These are phyloP conservation scores for Coniochaeta sp. DNA, from an alignment of 2,329 filamentous ascomycete genomes.

Conservation along the genomic window DNA sequence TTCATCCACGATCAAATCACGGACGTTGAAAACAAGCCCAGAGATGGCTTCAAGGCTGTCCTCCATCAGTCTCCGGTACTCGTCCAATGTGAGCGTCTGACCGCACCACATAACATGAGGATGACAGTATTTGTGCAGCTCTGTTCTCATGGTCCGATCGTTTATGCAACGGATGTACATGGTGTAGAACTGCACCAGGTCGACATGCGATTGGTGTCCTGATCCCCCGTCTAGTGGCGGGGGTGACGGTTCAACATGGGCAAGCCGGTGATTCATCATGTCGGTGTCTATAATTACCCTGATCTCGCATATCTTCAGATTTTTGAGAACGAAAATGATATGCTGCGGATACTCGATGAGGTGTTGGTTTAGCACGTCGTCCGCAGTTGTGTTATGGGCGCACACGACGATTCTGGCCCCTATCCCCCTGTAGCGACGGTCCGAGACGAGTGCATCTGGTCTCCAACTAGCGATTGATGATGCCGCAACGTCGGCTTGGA, in stretches of 20 bases:
- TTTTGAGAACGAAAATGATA: background rate
- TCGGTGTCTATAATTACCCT: background rate
- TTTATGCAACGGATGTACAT: constrained; percentile 14
- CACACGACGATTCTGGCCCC: background rate
- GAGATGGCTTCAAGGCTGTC: constrained; percentile 10
- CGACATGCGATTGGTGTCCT: constrained; percentile 5
- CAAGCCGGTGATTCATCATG: background rate
- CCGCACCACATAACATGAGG: constrained; percentile 10
- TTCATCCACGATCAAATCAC: constrained; percentile 10
- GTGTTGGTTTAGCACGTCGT: background rate
- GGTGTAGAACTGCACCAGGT: constrained; percentile 10
- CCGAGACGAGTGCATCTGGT: background rate
- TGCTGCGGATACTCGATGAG: background rate
- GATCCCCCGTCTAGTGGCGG: constrained; percentile 3
- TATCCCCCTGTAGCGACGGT: background rate
- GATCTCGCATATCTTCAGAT: constrained; percentile 1
- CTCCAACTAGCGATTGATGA: background rate
- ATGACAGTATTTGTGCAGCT: constrained; percentile 10
- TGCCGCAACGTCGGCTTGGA: background rate
- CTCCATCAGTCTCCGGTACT: constrained; percentile 11
- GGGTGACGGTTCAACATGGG: background rate
- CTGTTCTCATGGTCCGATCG: constrained; percentile 5
- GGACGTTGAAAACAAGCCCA: constrained; percentile 9
- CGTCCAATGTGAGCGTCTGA: constrained; percentile 1
- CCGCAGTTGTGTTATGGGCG: background rate